Base-by-base conservation (phyloP, 2,329 filamentous ascomycete genomes). In the Colletotrichum horii region DNA sequence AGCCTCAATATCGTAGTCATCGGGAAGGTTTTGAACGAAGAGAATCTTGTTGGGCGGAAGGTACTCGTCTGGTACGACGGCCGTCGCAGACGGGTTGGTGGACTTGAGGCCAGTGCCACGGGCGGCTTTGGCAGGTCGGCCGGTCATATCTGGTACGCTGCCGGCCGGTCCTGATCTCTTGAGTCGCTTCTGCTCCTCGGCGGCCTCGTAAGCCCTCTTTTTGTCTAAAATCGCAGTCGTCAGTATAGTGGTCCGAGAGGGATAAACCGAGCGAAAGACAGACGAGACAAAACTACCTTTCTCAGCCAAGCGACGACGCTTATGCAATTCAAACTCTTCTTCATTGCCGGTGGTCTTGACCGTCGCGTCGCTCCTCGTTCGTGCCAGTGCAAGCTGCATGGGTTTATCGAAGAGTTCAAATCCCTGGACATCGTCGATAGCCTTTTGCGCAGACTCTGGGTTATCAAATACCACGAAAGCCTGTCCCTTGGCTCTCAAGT, bases 11-110 rank as follows among this genome's bases (percentile, higher is more conserved):
- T 94, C 94, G 85, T 94, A 95, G 78, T 95, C 94, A 78, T 96
- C 95, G 11, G 97, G 96, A 43, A 99, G 86, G 80, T 98, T 96
- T 87, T 97, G 95, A 76, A 98, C 88, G 87, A 98, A 98, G 43
- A 99, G 91, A 79, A 96, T 98, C 88, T 98, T 98, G 91, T 98
- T 98, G 43, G 97, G 96, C 6, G 96, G 96, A 6, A 98, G 91
- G 84, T 98, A 98, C 86, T 99, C 97, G 90, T 98, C 97, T n/a
- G 96, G 96, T 22, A 98, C 93, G 71, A 96, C 93, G 14, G 94
- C 90, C 5, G 93, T 89, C 2, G 92, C 89, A 16, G 92, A 89
- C 8, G 92, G 90, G 74, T 91, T 92, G 2, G 93, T 94, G 7
- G 94, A 91, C 83, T 97, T 97, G 87, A 96, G 91, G 38, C 95